phyloP scores from a whole-genome alignment of 805 yeast genomes.

The Candida vartiovaarae region DNA sequence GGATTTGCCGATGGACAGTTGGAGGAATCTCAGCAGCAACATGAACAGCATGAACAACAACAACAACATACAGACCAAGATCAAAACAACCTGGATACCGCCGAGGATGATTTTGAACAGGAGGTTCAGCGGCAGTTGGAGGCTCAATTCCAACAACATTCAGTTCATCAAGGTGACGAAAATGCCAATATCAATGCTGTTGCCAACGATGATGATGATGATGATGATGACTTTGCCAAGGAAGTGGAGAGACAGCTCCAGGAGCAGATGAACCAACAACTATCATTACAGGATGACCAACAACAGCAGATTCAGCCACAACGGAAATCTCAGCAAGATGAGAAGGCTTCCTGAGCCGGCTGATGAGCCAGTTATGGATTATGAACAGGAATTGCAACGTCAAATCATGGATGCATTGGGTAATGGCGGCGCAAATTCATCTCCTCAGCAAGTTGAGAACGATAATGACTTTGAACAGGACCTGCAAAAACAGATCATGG shows the following conservation, averaged over 20 bases:
- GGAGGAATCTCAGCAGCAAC: neutral
- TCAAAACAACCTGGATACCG: constrained; percentile 2
- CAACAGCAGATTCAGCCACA: constrained; percentile 3
- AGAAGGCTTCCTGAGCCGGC: neutral
- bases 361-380: neutral
- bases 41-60: constrained; percentile 2
- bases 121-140: constrained; percentile 22
- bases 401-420: constrained; percentile 21
- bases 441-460: neutral
- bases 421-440: constrained; percentile 2
- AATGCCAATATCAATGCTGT: neutral
- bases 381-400: constrained; percentile 17
- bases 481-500: constrained; percentile 18
- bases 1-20: constrained; percentile 12
- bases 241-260: constrained; percentile 23
- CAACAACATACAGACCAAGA: neutral
- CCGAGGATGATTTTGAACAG: constrained; percentile 15
- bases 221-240: constrained; percentile 23
- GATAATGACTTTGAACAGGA: constrained; percentile 13
- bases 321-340: neutral
- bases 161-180: neutral
- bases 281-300: neutral
- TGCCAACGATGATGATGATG: constrained; percentile 10
- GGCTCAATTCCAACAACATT: constrained; percentile 13
- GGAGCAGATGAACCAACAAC: constrained; percentile 11